These are phyloP conservation scores for Sambucus nigra DNA, from an alignment of 129 eudicot genomes.

Conservation along the genomic window DNA sequence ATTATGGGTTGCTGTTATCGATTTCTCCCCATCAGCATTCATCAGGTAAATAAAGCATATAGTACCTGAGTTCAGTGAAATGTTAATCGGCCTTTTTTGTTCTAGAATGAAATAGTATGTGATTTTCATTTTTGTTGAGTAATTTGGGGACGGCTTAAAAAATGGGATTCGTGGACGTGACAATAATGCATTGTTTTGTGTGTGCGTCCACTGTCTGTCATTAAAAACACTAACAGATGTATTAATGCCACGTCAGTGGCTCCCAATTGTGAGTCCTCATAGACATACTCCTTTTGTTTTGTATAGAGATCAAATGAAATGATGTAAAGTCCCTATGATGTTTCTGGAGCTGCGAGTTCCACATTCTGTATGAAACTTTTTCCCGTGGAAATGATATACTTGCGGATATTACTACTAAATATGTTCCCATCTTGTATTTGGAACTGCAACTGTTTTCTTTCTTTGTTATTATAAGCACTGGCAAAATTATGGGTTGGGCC, in stretches of 20 bases:
- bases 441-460: too few relatives aligned
- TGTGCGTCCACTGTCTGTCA: too few relatives aligned
- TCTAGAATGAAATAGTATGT: neutral
- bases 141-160: too few relatives aligned
- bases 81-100: neutral
- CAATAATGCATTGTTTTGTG: too few relatives aligned
- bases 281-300: constrained; percentile 4
- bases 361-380: constrained; percentile 1
- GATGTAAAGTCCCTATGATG: neutral
- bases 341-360: neutral
- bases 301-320: neutral
- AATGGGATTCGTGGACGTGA: too few relatives aligned
- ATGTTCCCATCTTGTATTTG: too few relatives aligned
- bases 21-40: constrained; percentile 18
- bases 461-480: too few relatives aligned
- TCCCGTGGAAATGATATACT: neutral
- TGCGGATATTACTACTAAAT: constrained; percentile 1
- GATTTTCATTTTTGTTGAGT: too few relatives aligned
- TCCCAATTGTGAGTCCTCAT: too few relatives aligned
- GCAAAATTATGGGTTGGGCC: too few relatives aligned
- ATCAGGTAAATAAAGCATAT: neutral
- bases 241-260: too few relatives aligned
- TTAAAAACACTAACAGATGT: too few relatives aligned
- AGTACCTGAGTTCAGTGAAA: neutral
- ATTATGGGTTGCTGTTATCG: constrained; percentile 73